These are phyloP conservation scores for Sordariomycetes sp. DNA, from an alignment of 2,329 filamentous ascomycete genomes.

Conservation along the genomic window DNA sequence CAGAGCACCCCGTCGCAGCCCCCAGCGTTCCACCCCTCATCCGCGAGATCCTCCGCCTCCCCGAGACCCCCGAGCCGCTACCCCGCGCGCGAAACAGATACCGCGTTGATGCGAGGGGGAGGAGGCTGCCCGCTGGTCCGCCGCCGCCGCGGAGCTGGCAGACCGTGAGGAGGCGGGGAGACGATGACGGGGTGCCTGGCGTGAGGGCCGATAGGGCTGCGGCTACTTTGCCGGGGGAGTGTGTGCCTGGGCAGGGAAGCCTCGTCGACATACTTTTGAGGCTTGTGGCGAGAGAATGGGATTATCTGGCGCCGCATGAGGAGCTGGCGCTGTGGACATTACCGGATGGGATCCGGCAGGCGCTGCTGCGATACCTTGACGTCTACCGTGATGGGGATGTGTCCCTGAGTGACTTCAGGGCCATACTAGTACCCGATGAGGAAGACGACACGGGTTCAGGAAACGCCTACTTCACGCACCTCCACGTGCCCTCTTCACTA, in stretches of 20 bases:
- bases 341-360: conserved; percentile 36
- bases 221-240: conserved; percentile 23
- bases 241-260: conserved; percentile 29
- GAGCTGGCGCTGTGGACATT: conserved; percentile 41
- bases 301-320: conserved; percentile 22
- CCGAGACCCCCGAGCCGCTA: conserved; percentile 37
- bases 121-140: conserved; percentile 42
- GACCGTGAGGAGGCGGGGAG: not conserved
- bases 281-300: conserved; percentile 38
- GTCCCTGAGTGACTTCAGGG: conserved; percentile 33
- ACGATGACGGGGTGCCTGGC: not conserved
- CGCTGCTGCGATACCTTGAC: conserved; percentile 36
- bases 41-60: conserved; percentile 44
- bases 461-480: conserved; percentile 3
- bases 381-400: conserved; percentile 29
- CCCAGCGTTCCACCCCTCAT: conserved; percentile 48
- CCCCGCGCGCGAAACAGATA: conserved; percentile 29
- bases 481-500: conserved; percentile 1
- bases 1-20: conserved; percentile 16
- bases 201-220: not conserved
- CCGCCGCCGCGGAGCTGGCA: conserved; percentile 45
- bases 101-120: conserved; percentile 30
- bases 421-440: conserved; percentile 21
- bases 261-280: conserved; percentile 37
- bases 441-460: conserved; percentile 1